phyloP scores from a whole-genome alignment of 176 grass and related monocot genomes.

The Cenchrus americanus region DNA sequence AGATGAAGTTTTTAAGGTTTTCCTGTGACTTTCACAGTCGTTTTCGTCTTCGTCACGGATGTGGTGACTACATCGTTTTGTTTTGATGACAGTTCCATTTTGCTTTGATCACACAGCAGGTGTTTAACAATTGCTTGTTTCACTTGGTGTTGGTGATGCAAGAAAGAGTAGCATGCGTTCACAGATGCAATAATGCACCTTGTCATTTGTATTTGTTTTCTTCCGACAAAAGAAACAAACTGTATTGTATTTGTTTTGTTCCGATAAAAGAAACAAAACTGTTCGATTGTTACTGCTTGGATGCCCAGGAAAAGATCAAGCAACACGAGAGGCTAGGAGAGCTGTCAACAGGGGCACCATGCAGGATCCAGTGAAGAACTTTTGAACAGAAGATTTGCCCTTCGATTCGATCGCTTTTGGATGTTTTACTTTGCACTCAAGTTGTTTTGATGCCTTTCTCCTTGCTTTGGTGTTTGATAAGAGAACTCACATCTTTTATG shows the following conservation, averaged over 20 bases:
- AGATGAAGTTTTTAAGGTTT: slow-evolving; percentile 44
- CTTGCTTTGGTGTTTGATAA: slow-evolving; percentile 18
- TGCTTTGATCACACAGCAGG: slow-evolving; percentile 8
- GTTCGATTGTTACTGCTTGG: background rate
- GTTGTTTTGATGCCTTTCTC: slow-evolving; percentile 32
- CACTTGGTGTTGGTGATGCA: no score
- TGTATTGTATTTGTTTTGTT: background rate
- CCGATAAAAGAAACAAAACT: background rate
- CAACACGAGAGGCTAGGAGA: background rate
- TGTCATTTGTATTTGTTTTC: background rate
- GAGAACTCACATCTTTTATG: background rate
- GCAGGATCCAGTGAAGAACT: slow-evolving; percentile 22
- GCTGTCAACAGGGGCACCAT: slow-evolving; percentile 27
- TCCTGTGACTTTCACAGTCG: slow-evolving; percentile 40
- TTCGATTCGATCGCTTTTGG: slow-evolving; percentile 28
- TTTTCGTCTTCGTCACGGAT: slow-evolving; percentile 21
- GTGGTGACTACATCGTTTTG: slow-evolving; percentile 7
- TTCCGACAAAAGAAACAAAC: no score
- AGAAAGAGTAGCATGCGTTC: background rate
- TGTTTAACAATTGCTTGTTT: slow-evolving; percentile 16
- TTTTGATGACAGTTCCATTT: slow-evolving; percentile 29
- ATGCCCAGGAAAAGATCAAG: slow-evolving; percentile 34
- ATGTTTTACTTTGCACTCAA: slow-evolving; percentile 43
- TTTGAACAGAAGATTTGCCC: slow-evolving; percentile 32
- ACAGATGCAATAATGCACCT: background rate